Conservation (phyloP, 2,329 filamentous ascomycete genomes). For the Trichoderma oligosporum region DNA sequence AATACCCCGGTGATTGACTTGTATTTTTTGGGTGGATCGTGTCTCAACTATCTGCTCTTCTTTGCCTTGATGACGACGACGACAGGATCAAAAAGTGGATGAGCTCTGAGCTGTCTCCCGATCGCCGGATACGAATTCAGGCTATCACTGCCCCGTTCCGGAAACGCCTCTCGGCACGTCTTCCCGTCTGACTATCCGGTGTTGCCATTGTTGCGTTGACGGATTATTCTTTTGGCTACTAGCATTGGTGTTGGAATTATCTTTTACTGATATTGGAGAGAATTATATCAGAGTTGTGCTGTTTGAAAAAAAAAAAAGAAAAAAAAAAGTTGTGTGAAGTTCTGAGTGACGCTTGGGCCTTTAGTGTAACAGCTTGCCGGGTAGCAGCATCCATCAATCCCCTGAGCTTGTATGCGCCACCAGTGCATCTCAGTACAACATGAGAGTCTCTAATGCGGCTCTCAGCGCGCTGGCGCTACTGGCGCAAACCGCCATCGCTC, state of each 20-base stretch:
- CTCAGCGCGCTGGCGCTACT: conserved; percentile 27
- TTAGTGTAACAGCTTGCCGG: too few species aligned
- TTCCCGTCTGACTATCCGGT: neutral
- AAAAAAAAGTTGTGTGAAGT: too few species aligned
- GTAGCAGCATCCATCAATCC: too few species aligned
- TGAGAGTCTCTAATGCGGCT: conserved; percentile 17
- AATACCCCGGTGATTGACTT: neutral
- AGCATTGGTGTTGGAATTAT: neutral
- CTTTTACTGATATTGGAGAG: neutral
- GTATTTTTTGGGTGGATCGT: neutral
- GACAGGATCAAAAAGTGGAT: conserved; percentile 6
- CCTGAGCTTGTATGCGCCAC: too few species aligned
- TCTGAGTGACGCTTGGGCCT: neutral
- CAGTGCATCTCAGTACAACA: neutral
- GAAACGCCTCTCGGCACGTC: conserved; percentile 6
- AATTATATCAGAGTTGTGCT: neutral
- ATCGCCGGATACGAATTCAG: neutral
- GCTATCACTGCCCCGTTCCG: conserved; percentile 2
- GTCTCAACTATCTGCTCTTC: conserved; percentile 2
- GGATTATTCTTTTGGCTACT: neutral
- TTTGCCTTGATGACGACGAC: conserved; percentile 10
- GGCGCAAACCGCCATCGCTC: conserved; percentile 26
- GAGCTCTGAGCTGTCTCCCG: conserved; percentile 9
- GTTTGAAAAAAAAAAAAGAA: too few species aligned
- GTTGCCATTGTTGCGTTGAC: neutral